phyloP scores from a whole-genome alignment of 345 rosid species.

The Nasturtium officinale region DNA sequence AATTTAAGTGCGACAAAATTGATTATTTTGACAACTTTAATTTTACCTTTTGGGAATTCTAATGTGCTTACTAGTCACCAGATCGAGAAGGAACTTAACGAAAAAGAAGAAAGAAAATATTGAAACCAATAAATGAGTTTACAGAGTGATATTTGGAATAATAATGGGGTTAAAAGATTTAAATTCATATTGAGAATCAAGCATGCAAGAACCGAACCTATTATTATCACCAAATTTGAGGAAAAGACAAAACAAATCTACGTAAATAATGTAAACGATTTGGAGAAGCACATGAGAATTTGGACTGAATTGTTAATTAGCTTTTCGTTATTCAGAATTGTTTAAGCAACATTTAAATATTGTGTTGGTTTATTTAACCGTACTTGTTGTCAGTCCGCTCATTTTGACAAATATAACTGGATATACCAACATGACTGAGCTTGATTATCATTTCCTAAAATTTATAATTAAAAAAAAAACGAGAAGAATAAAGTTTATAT shows the following conservation, averaged over 20 bases:
- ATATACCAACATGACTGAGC: neutral
- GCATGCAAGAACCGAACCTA: neutral
- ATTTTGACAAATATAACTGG: neutral
- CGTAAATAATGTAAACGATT: neutral
- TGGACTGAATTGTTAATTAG: neutral
- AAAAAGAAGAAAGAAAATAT: neutral
- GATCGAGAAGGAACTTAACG: neutral
- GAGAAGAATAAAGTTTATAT: too few relatives aligned
- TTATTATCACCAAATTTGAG: neutral
- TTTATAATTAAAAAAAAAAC: too few relatives aligned
- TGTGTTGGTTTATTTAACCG: neutral
- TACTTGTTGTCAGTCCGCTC: neutral
- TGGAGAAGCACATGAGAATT: too few relatives aligned
- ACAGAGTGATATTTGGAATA: constrained; percentile 7
- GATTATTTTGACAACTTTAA: neutral
- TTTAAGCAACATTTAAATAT: neutral
- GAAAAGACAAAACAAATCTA: neutral
- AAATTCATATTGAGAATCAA: neutral
- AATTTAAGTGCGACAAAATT: constrained; percentile 10
- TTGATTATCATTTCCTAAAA: neutral
- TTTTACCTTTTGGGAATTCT: constrained; percentile 18
- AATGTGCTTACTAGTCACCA: neutral
- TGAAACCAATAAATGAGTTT: neutral
- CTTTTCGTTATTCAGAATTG: neutral
- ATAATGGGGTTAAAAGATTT: neutral